These are phyloP conservation scores for Vitis riparia DNA, from an alignment of 164 flowering plant species.

Conservation along the genomic window DNA sequence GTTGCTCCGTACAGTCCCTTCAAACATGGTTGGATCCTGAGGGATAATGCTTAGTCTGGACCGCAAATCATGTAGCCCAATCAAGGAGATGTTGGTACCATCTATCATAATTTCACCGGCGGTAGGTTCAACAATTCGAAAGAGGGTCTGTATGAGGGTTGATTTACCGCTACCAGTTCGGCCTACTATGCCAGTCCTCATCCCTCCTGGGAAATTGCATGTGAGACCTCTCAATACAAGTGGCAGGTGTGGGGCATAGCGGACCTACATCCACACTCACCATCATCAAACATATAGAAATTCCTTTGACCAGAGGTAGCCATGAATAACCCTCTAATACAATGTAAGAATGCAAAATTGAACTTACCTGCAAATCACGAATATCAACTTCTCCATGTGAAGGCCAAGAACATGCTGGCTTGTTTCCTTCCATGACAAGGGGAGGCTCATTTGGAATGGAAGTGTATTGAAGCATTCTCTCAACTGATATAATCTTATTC, in stretches of 20 bases:
- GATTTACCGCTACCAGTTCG: constrained; percentile 89
- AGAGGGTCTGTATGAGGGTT: constrained; percentile 74
- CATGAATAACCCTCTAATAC: neutral
- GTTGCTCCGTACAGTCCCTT: no score
- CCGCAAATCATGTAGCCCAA: constrained; percentile 79
- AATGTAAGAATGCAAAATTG: neutral
- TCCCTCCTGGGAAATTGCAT: constrained; percentile 70
- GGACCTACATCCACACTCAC: constrained; percentile 41
- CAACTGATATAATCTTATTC: no score
- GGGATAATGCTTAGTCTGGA: constrained; percentile 57
- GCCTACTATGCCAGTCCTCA: constrained; percentile 79
- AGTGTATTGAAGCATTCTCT: neutral
- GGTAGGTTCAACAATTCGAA: constrained; percentile 68
- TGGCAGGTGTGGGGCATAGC: constrained; percentile 85
- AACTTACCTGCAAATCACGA: constrained; percentile 57
- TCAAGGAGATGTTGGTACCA: constrained; percentile 54
- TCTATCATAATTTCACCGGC: constrained; percentile 61
- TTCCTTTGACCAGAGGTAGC: no score
- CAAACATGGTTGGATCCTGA: no score
- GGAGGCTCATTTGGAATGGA: constrained; percentile 26
- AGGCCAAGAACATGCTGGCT: constrained; percentile 7
- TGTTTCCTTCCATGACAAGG: constrained; percentile 22
- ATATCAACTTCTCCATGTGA: constrained; percentile 52
- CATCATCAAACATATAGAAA: neutral
- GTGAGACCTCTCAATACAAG: constrained; percentile 72